Evolutionary conservation across 169 alveolate genomes (phyloP), one percentile per base, ranked within the genome.

Genomic region (Eimeria maxima): DNA sequence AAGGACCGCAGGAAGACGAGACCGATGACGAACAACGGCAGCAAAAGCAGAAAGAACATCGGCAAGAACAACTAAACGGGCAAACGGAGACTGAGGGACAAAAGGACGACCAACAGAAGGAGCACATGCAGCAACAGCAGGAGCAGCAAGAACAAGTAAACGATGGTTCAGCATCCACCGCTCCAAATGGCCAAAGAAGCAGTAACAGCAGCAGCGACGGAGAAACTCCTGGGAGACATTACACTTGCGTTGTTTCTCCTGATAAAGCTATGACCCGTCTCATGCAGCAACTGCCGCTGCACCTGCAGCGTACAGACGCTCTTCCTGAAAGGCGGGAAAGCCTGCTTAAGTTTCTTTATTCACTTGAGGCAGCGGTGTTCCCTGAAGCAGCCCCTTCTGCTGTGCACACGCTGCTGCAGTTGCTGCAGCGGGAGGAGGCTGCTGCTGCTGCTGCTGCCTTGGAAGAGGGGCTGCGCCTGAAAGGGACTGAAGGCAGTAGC

Each of bases 211-310:
- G 63, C 57, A 38, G 71, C 45, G 60, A 33, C 2, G 73, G 47
- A 22, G 87, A 20, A 76, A 18, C 42, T 76, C 14, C 71, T 45
- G 29, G 71, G 50, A 7, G 38, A 38, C 45, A 45, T 57, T 24
- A 8, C 13, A 50, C 13, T 74, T 53, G 29, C 13, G 57, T 42
- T 22, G 42, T 33, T 29, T 24, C 74, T 27, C 93, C 74, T 29
- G 80, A 84, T 0, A 63, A 84, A 71, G 93, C 93, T 16, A 8
- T 84, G 74, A 57, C 55, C 57, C 55, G 80, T 20, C 78, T 84
- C 38, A 33, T 27, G 53, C 78, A 57, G 93, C 33, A 84, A 53
- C 60, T 57, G 29, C 73, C 29, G 47, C 73, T 53, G 42, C 93
- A 60, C 10, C 74, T 57, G 78, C 74, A 60, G 78, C 93, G 24